Evolutionary conservation across 2,329 filamentous ascomycete genomes (phyloP), one percentile per base, ranked within the genome.

Genomic region (Colletotrichum euphorbiae): DNA sequence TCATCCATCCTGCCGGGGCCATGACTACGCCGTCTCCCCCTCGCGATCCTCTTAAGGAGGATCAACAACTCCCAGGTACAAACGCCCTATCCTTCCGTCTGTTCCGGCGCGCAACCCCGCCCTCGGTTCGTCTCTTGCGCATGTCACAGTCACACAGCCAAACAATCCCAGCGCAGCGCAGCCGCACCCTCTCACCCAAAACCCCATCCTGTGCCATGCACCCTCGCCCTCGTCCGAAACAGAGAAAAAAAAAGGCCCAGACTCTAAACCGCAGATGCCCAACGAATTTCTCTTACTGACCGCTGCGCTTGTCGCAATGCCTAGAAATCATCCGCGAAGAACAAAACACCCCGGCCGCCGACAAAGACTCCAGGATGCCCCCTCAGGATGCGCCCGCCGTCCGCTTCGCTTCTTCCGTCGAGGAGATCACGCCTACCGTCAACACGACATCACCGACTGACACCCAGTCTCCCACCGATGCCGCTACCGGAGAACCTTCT

Each of bases 341-440:
- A 45, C 43, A 31, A 15, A 46, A 63, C 19, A 55, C 54, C 40
- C 13, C 71, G 40, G 54, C 71, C 40, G 48, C 67, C 51, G 56
- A 62, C 62, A 66, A 75, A 72, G 74, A 74, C 72, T 69, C 45
- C 64, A 65, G 59, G 61, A 69, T 69, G 62, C 55, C 59, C 72
- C 72, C 67, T 65, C 71, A 71, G 72, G 75, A 78, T 67, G 75
- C 76, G 62, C 82, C 83, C 64, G 83, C 87, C 67, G 91, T 94
- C 62, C 90, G 91, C 67, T 94, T 94, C 78, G 89, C 90, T 62
- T 89, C 91, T 31, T 84, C 87, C 70, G 88, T 90, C 69, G 84
- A 93, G 75, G 90, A 93, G 78, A 93, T 93, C 73, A 74, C 77
- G 13, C 79, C 80, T 13, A 64, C 70, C 38, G 82, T 87, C 67